A percentile compares a stretch with the other conserved stretches of the same genome.
phyloP scores from a whole-genome alignment of 1,284 basidiomycete species.

The Cutaneotrichosporon arboriforme region DNA sequence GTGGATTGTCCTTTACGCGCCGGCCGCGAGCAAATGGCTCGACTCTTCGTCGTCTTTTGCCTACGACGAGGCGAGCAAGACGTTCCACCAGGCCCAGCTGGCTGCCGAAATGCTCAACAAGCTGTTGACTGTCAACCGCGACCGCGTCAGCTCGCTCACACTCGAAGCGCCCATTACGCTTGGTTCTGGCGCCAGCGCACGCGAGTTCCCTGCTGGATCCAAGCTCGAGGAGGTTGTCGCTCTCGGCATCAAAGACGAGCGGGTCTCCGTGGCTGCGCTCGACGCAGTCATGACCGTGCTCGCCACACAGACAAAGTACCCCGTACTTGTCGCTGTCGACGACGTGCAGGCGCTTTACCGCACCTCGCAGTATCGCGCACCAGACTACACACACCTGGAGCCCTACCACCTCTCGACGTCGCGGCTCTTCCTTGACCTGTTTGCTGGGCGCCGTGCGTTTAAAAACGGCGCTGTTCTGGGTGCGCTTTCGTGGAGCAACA shows the following conservation, averaged over 20 bases:
- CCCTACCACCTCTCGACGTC: constrained; percentile 77
- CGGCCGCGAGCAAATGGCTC: constrained; percentile 65
- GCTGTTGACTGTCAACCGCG: constrained; percentile 43
- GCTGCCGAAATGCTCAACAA: constrained; percentile 40
- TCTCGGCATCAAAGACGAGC: constrained; percentile 56
- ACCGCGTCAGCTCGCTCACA: constrained; percentile 31
- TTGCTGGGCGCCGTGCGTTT: constrained; percentile 62
- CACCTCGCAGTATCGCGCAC: constrained; percentile 68
- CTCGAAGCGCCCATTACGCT: constrained; percentile 29
- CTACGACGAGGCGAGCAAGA: constrained; percentile 69
- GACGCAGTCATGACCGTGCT: constrained; percentile 62
- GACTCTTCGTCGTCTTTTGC: constrained; percentile 69
- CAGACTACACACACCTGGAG: constrained; percentile 66
- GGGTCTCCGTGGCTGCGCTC: constrained; percentile 61
- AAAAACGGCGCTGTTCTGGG: constrained; percentile 45
- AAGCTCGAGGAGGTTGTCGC: constrained; percentile 58
- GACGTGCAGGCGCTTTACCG: constrained; percentile 78
- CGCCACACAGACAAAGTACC: constrained; percentile 62
- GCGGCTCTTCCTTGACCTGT: constrained; percentile 68
- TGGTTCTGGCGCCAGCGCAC: constrained; percentile 44
- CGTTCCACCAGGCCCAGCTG: constrained; percentile 67
- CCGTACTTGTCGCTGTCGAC: constrained; percentile 79
- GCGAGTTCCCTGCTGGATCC: constrained; percentile 53
- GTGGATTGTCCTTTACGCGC: constrained; percentile 87
- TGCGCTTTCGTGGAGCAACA: constrained; percentile 32